Evolutionary conservation across 73 alveolate species (phyloP), one percentile per base, ranked within the genome.

Genomic region (Paramecium biaurelia): DNA sequence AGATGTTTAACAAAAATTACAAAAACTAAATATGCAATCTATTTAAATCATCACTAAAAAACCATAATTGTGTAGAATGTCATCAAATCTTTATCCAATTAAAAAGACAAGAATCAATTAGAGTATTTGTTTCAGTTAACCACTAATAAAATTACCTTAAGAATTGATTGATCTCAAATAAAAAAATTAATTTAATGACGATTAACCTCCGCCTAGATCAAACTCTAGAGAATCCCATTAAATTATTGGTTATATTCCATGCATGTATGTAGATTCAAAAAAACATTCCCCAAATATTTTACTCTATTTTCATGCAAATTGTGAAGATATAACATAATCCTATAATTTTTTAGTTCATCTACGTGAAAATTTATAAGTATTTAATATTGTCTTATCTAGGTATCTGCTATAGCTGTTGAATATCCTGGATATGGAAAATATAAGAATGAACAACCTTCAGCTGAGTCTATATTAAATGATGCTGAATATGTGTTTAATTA

Each of bases 371-470:
- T 82, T 96, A 10, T 88, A 95, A 37, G 95, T 35, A 18, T 4
- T 7, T 38, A 72, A 0, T 34, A 30, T 37, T 1, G 11, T 35
- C 37, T 34, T 72, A 38, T 6, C 1, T 35, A 34, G 63, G 58
- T 98, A 86, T 96, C 97, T 74, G 96, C 96, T 2, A 58, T 98
- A 37, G 97, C 98, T 18, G 96, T 97, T 1, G 99, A 97, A 86
- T 98, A 97, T 82, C 99, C 99, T 5, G 99, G 99, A 26, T 98
- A 96, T 90, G 98, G 99, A 3, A 85, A 97, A 5, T 98, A 97
- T 49, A 94, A 92, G 89, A 93, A 94, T 26, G 84, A 85, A 11
- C 37, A 49, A 28, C 95, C 98, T 12, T 92, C 92, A 28, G 95
- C 99, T 21, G 95, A 93, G 15, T 49, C 57, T 32, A 92, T 96